A percentile compares a stretch with the other conserved stretches of the same genome.
Conservation (phyloP, 129 eudicot species). For the Saposhnikovia divaricata region DNA sequence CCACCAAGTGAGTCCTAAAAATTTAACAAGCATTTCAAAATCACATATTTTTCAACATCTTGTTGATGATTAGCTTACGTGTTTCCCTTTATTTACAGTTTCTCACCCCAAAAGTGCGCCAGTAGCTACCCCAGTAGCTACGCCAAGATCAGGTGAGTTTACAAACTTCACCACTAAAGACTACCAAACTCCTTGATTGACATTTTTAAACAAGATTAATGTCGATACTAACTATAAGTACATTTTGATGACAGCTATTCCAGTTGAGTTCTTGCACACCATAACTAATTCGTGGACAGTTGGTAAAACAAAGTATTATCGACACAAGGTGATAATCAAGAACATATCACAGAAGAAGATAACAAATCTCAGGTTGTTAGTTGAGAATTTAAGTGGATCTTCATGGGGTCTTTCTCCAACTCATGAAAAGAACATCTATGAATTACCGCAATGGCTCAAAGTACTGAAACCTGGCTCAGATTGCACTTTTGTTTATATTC, state of each 20-base stretch:
- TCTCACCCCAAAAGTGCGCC: constrained; percentile 18
- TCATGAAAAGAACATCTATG: constrained; percentile 45
- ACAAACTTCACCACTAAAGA: neutral
- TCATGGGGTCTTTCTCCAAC: constrained; percentile 69
- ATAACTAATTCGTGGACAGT: constrained; percentile 71
- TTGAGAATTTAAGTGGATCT: constrained; percentile 66
- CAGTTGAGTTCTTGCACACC: constrained; percentile 65
- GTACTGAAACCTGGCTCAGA: constrained; percentile 60
- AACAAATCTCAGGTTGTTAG: constrained; percentile 44
- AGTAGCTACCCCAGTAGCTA: constrained; percentile 8
- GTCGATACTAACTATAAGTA: neutral
- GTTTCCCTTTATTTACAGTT: constrained; percentile 20
- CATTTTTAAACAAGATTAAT: neutral
- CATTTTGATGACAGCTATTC: constrained; percentile 28
- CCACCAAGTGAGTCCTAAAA: constrained; percentile 30
- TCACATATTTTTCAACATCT: neutral
- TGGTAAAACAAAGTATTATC: constrained; percentile 49
- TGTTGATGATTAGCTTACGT: neutral
- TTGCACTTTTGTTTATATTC: constrained; percentile 65
- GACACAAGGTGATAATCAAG: constrained; percentile 81
- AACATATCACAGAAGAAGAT: constrained; percentile 62
- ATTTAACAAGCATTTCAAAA: neutral
- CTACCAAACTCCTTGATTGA: neutral
- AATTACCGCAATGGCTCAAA: constrained; percentile 59
- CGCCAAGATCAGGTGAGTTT: constrained; percentile 33